Conservation (phyloP, 495 filamentous ascomycete species). For the Tetracladium marchalianum region DNA sequence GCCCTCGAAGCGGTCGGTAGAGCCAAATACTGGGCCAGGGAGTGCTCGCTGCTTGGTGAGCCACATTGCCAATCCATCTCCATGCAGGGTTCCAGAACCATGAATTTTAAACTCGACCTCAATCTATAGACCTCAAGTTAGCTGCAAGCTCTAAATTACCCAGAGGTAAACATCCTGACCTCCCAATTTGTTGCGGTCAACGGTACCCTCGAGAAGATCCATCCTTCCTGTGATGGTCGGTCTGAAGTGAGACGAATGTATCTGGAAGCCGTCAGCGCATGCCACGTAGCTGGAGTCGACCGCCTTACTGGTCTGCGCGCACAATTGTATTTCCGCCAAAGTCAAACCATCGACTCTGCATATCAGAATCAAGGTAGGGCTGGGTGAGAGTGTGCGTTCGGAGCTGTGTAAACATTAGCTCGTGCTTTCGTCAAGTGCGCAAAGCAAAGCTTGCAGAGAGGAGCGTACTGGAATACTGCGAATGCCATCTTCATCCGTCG, state of each 20-base stretch:
- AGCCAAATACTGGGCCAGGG: slow-evolving; percentile 80
- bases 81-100: slow-evolving; percentile 71
- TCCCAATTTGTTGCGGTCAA: slow-evolving; percentile 99
- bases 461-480: slow-evolving; percentile 45
- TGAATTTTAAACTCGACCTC: slow-evolving; percentile 92
- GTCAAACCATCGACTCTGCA: slow-evolving; percentile 98
- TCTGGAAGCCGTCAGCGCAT: slow-evolving; percentile 29
- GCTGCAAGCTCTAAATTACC: slow-evolving; percentile 4
- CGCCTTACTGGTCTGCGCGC: slow-evolving; percentile 74
- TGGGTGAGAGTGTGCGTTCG: slow-evolving; percentile 68
- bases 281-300: not conserved
- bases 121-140: slow-evolving; percentile 40
- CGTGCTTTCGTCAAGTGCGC: not conserved
- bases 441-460: not conserved
- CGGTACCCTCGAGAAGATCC: slow-evolving; percentile 87
- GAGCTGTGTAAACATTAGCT: slow-evolving; percentile 38
- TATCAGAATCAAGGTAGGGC: slow-evolving; percentile 96
- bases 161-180: slow-evolving; percentile 32
- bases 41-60: slow-evolving; percentile 85
- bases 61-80: slow-evolving; percentile 98
- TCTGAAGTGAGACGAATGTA: slow-evolving; percentile 91
- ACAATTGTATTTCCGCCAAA: slow-evolving; percentile 95
- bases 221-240: slow-evolving; percentile 79
- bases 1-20: slow-evolving; percentile 81
- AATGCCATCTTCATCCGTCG: slow-evolving; percentile 36